Evolutionary conservation across 352 stramenopile genomes (phyloP), one percentile per base, ranked within the genome.

Genomic region (Blastocystis sp.): DNA sequence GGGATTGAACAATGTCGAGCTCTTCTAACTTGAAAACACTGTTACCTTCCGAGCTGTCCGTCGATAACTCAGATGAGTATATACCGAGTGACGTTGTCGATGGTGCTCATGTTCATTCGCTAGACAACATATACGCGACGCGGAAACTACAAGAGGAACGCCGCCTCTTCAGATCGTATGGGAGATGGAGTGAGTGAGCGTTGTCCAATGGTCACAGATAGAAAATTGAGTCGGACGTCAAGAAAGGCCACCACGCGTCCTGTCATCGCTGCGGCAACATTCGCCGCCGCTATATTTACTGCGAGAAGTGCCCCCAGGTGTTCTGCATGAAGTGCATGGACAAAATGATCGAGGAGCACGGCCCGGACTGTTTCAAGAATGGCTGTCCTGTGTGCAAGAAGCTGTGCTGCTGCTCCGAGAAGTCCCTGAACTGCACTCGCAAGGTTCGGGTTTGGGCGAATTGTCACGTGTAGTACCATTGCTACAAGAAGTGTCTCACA

Each of bases 401-500:
- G 37, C 69, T 80, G 4, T 80, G 69, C 50, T 80, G 69, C n/a
- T 80, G 69, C 60, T 80, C 69, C 50, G 69, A 80, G 39, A 80
- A 80, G 39, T 61, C 33, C 19, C 31, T 80, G n/a, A 80, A 80
- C 60, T 80, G 69, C 35, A 80, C 69, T 24, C 16, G 69, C 9
- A 80, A 80, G 31, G 69, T 80, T n/a, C n/a, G 60, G 66, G 16
- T 63, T 33, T 78, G 29, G 12, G 24, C 4, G 13, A n/a, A 24
- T 41, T 4, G 3, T 80, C 2, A 80, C 39, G 39, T 16, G 24
- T 80, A 80, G 69, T 80, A 80, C 29, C 69, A 80, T 80, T 80
- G 69, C 50, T 80, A 80, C 45, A 80, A 80, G 26, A 80, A 80
- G 69, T 80, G 69, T 29, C 55, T 80, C n/a, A 80, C 69, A 62